Base-by-base conservation (phyloP, 306 rosid genomes). In the Cucumis hystrix region DNA sequence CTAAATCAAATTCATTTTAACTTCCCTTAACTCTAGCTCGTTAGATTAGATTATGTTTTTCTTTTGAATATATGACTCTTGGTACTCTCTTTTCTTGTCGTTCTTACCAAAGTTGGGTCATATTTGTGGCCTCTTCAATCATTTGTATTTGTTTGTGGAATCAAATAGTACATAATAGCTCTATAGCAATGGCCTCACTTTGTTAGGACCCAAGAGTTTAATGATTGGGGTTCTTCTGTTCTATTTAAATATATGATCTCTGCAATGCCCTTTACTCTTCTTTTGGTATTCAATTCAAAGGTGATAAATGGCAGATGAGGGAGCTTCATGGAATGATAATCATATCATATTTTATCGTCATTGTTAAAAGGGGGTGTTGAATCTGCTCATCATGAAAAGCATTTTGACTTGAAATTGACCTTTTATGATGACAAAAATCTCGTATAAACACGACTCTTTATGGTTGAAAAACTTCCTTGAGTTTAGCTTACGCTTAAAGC, bases 371-470 rank as follows among this genome's bases (percentile, higher is more conserved):
- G 9, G 14, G 40, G 71, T 9, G 23, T 3, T 54, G 59, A 54
- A 54, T 17, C 47, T 8, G 41, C 23, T 13, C 49, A 65, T 28
- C 49, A 16, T 47, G 20, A 47, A 13, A 71, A 71, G 60, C 33
- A 49, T 49, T 70, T 70, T 70, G 75, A 47, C 58, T 70, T 71
- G 76, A 47, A 20, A 71, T 49, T 25, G 59, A 71, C 76, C 60
- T 25, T 71, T 30, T 28, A 39, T 67, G 30, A 67, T 40, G 47
- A 43, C 23, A 18, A 5, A 51, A 8, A 49, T 25, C 59, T 23
- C 40, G 1, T 40, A 2, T 39, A 5, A 39, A 43, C 75, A n/a
- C 17, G 14, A 10, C 10, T 1, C 71, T 35, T 65, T 17, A 35
- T 35, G 2, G 71, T 65, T 28, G 68, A 62, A 62, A 37, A 65